phyloP scores from a whole-genome alignment of 345 rosid genomes.

The Viola odorata region DNA sequence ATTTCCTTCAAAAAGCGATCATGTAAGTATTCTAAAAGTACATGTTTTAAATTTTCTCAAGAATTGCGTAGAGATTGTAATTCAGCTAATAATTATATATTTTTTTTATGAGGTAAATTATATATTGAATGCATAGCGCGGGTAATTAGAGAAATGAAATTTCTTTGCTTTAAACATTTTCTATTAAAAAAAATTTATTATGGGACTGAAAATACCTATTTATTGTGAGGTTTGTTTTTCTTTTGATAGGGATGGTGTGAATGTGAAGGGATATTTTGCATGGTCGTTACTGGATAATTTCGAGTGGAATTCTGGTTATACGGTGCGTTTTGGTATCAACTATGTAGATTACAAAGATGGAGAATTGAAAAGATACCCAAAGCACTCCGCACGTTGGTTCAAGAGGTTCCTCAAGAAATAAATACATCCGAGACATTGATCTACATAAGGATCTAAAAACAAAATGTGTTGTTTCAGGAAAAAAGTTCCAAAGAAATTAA shows the following conservation, averaged over 20 bases:
- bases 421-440: too few species aligned
- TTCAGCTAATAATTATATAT: too few species aligned
- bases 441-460: too few species aligned
- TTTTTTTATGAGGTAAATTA: too few species aligned
- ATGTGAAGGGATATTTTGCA: slow-evolving; percentile 6
- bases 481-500: too few species aligned
- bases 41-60: too few species aligned
- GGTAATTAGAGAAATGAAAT: too few species aligned
- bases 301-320: slow-evolving; percentile 1
- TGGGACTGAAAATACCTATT: background rate
- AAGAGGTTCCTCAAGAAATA: background rate
- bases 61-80: too few species aligned
- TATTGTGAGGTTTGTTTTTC: too few species aligned
- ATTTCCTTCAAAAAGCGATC: slow-evolving; percentile 20
- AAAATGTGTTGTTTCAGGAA: too few species aligned
- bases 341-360: slow-evolving; percentile 1
- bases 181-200: too few species aligned
- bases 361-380: slow-evolving; percentile 5
- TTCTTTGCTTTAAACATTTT: background rate
- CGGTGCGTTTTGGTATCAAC: slow-evolving; percentile 3
- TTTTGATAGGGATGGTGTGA: background rate
- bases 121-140: background rate
- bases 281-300: slow-evolving; percentile 2
- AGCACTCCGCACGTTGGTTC: background rate
- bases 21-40: slow-evolving; percentile 5